Conservation (phyloP, 208 protist genomes). For the Trypanosoma platydactyli region DNA sequence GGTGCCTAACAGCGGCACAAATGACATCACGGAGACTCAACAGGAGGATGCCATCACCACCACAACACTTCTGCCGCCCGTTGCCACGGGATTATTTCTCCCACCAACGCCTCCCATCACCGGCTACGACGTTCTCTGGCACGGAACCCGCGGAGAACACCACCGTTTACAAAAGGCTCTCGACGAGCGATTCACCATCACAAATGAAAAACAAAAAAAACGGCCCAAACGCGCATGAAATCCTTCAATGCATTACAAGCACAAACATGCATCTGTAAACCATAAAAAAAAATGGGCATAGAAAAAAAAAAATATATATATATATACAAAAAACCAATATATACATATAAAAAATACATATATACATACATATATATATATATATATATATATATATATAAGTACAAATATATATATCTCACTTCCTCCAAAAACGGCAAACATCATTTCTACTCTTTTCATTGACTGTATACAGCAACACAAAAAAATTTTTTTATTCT, state of each 20-base stretch:
- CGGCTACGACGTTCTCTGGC: constrained; percentile 59
- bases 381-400: constrained; percentile 16
- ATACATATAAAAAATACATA: background rate
- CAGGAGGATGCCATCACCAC: background rate
- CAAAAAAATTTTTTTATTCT: background rate
- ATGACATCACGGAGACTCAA: too few species aligned
- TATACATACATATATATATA: constrained; percentile 14
- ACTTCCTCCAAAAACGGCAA: too few species aligned
- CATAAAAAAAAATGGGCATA: background rate
- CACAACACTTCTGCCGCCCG: constrained; percentile 10
- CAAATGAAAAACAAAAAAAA: constrained; percentile 16
- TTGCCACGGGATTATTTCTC: constrained; percentile 16
- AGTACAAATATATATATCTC: background rate
- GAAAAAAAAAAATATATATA: background rate
- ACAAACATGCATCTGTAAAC: background rate
- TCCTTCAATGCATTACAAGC: background rate
- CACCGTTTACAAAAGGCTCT: constrained; percentile 45
- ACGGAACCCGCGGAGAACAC: constrained; percentile 42
- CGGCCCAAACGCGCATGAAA: constrained; percentile 6
- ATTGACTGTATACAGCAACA: background rate
- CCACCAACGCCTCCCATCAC: constrained; percentile 25
- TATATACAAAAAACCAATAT: background rate
- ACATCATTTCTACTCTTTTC: too few species aligned
- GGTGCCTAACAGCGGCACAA: background rate
- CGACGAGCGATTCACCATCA: constrained; percentile 30